Evolutionary conservation across 1,139 yeast genomes (phyloP).

Genomic region (Magnusiomyces suaveolens): DNA sequence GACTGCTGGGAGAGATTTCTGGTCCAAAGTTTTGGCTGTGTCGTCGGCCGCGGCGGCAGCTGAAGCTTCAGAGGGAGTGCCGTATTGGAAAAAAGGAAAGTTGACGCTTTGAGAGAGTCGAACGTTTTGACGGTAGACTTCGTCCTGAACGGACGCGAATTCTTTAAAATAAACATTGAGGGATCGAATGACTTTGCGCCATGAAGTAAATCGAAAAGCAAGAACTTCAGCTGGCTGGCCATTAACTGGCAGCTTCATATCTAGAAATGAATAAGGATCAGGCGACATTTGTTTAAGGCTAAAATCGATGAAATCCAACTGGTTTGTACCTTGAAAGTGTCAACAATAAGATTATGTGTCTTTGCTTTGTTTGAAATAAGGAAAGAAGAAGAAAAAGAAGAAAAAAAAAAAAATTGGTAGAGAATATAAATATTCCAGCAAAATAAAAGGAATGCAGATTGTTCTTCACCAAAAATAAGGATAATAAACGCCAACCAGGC

Average conservation of each 20-base stretch:
- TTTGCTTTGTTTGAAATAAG: no score
- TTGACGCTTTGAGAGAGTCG: slow-evolving; percentile 72
- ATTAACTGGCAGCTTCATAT: slow-evolving; percentile 37
- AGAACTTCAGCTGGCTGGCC: slow-evolving; percentile 79
- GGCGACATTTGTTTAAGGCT: no score
- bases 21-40: slow-evolving; percentile 9
- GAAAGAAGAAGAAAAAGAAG: no score
- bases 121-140: slow-evolving; percentile 70
- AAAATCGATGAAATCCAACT: no score
- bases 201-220: slow-evolving; percentile 73
- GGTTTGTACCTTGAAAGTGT: no score
- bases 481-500: no score
- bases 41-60: slow-evolving; percentile 15
- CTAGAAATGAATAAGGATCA: slow-evolving; percentile 1
- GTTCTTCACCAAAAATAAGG: no score
- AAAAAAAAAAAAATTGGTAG: no score
- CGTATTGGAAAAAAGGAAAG: slow-evolving; percentile 40
- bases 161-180: slow-evolving; percentile 67
- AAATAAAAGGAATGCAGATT: no score
- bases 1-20: slow-evolving; percentile 7
- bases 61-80: slow-evolving; percentile 20
- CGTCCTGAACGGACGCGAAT: slow-evolving; percentile 78
- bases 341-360: no score
- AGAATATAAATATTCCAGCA: no score
- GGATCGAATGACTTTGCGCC: slow-evolving; percentile 74